phyloP scores from a whole-genome alignment of 495 filamentous ascomycete genomes.

The Lentithecium fluviatile region DNA sequence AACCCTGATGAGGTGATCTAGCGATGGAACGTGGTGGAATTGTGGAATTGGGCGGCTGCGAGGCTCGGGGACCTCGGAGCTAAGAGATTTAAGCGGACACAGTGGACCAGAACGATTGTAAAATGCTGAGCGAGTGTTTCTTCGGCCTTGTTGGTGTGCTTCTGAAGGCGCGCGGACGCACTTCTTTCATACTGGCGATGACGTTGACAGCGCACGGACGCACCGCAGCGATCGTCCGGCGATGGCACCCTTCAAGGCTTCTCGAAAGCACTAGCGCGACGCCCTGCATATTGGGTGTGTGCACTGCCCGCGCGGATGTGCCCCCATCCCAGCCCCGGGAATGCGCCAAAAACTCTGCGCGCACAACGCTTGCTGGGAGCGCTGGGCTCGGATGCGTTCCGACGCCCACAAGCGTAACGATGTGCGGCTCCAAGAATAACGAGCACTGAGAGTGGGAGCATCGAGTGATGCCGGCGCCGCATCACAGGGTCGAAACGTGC shows the following conservation, averaged over 20 bases:
- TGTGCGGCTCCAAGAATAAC: slow-evolving; percentile 26
- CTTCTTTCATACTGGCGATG: slow-evolving; percentile 1
- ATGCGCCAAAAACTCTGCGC: not conserved
- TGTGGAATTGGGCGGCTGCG: slow-evolving; percentile 13
- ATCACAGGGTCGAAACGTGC: slow-evolving; percentile 17
- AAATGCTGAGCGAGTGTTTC: slow-evolving; percentile 31
- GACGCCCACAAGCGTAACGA: slow-evolving; percentile 9
- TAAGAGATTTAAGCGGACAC: slow-evolving; percentile 13
- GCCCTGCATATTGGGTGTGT: too few relatives aligned
- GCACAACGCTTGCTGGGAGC: not conserved
- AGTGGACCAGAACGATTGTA: slow-evolving; percentile 32
- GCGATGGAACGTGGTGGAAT: slow-evolving; percentile 33
- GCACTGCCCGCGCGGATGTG: too few relatives aligned
- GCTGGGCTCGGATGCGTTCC: slow-evolving; percentile 5
- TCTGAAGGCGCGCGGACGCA: not conserved
- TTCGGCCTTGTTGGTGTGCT: slow-evolving; percentile 11
- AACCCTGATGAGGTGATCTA: slow-evolving; percentile 33
- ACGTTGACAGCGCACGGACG: not conserved
- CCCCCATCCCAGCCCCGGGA: not conserved
- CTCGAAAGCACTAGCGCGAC: not conserved
- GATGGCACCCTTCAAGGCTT: not conserved
- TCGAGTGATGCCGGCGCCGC: not conserved
- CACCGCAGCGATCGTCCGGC: not conserved
- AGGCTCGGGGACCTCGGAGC: slow-evolving; percentile 18
- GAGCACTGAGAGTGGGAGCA: slow-evolving; percentile 9